Percentiles rank a stretch among this genome's conserved stretches.
phyloP scores from a whole-genome alignment of 2,329 filamentous ascomycete species.

The Colletotrichum nymphaeae region DNA sequence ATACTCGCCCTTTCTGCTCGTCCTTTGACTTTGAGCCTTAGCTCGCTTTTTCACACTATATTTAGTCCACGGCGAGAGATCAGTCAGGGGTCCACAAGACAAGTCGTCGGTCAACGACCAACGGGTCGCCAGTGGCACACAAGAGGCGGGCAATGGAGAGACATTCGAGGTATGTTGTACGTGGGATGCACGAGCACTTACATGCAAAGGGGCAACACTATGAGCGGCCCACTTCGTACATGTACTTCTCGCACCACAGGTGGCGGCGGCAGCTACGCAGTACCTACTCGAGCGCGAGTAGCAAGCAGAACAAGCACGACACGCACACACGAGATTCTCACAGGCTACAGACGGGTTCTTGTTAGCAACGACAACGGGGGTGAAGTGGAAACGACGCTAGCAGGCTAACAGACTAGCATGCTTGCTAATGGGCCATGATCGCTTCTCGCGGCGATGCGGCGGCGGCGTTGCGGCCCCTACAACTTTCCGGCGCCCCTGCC shows the following conservation, averaged over 20 bases:
- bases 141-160: constrained; percentile 13
- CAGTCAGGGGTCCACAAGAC: constrained; percentile 16
- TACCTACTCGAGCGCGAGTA: background rate
- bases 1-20: background rate
- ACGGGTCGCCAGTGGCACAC: constrained; percentile 21
- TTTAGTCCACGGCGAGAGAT: constrained; percentile 23
- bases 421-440: constrained; percentile 27
- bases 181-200: constrained; percentile 27
- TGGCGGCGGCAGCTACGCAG: constrained; percentile 11
- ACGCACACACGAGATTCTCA: constrained; percentile 32
- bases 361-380: constrained; percentile 25
- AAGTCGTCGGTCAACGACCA: constrained; percentile 1
- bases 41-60: constrained; percentile 24
- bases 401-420: constrained; percentile 11
- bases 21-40: constrained; percentile 14
- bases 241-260: constrained; percentile 6
- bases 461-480: constrained; percentile 27
- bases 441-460: constrained; percentile 21
- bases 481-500: constrained; percentile 32
- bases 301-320: background rate
- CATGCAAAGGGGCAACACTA: constrained; percentile 13
- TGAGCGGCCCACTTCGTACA: constrained; percentile 4
- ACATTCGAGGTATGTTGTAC: constrained; percentile 28
- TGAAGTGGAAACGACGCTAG: constrained; percentile 29
- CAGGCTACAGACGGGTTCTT: constrained; percentile 17